phyloP scores from a whole-genome alignment of 257 asterid genomes.

The Plantago ovata region DNA sequence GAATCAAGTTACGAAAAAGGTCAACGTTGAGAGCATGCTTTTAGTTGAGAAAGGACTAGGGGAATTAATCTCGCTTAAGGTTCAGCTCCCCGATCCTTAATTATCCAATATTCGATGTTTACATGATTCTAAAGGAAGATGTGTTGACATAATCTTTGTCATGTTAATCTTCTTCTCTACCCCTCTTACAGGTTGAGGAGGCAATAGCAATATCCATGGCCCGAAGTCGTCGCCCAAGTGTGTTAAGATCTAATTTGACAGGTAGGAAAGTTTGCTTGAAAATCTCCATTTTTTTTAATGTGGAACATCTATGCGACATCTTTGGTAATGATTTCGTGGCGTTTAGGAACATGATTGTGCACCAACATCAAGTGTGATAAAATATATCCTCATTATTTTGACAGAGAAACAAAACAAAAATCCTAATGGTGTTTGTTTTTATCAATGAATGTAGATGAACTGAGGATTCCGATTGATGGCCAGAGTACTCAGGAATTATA shows the following conservation, averaged over 20 bases:
- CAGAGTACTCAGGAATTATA: slow-evolving; percentile 50
- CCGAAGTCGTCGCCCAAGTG: slow-evolving; percentile 55
- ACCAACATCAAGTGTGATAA: no score
- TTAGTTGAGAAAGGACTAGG: slow-evolving; percentile 84
- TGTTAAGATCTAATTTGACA: slow-evolving; percentile 34
- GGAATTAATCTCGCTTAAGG: slow-evolving; percentile 81
- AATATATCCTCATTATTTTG: no score
- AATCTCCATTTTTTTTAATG: not conserved
- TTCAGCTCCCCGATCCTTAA: slow-evolving; percentile 24
- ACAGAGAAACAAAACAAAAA: no score
- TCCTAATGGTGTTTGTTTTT: not conserved
- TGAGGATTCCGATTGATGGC: slow-evolving; percentile 69
- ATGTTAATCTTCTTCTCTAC: slow-evolving; percentile 3
- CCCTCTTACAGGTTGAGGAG: slow-evolving; percentile 68
- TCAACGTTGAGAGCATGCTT: slow-evolving; percentile 82
- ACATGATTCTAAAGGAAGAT: not conserved
- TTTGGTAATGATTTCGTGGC: no score
- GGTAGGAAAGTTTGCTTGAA: slow-evolving; percentile 30
- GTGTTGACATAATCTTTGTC: not conserved
- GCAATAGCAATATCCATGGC: slow-evolving; percentile 88
- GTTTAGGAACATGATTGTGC: no score
- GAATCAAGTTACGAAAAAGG: slow-evolving; percentile 44
- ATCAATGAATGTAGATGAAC: slow-evolving; percentile 50
- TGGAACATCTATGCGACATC: no score
- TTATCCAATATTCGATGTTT: not conserved